Evolutionary conservation across 352 stramenopile genomes (phyloP), one percentile per base, ranked within the genome.

Genomic region (Phytophthora pini): DNA sequence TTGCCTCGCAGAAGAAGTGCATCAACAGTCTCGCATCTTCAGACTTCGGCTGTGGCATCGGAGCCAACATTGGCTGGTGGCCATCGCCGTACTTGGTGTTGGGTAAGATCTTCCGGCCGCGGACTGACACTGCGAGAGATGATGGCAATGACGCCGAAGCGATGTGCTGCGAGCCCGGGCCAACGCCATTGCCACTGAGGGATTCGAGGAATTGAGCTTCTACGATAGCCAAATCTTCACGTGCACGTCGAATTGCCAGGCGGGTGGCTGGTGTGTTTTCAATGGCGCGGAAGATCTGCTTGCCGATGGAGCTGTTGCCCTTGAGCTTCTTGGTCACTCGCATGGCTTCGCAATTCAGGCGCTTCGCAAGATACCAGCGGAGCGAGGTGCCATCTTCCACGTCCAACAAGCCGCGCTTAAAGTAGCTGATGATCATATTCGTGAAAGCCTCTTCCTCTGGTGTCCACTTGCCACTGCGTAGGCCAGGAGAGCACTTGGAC

Each of bases 291-390:
- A 94, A 96, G 53, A 96, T 93, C 68, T 96, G 86, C 56, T 96
- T 96, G 22, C 88, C 88, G 66, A 95, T 94, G 34, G 85, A 94
- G 66, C 80, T 92, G 63, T 94, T 93, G 53, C 86, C 86, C 62
- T 94, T 96, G 67, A 96, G 79, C 67, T 96, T 96, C 62, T 96
- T 96, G 26, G 88, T 94, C 55, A 96, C 86, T 40, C 88, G 84
- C 88, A 96, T 96, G 8, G 88, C 84, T 50, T 96, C 87, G 61
- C 88, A 96, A 56, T 94, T 94, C 6, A 96, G 70, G 0, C 83
- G 83, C 72, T 94, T 93, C 5, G 85, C 79, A 36, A 96, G 71
- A 73, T 92, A 96, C 84, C 86, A 94, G 27, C 88, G 86, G 59
- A 96, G 72, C 24, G 83, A 92, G 34, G 87, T 94, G 65, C 88